Evolutionary conservation across 192 early-diverging fungal species (phyloP).

Genomic region (Entrophospora sp.): DNA sequence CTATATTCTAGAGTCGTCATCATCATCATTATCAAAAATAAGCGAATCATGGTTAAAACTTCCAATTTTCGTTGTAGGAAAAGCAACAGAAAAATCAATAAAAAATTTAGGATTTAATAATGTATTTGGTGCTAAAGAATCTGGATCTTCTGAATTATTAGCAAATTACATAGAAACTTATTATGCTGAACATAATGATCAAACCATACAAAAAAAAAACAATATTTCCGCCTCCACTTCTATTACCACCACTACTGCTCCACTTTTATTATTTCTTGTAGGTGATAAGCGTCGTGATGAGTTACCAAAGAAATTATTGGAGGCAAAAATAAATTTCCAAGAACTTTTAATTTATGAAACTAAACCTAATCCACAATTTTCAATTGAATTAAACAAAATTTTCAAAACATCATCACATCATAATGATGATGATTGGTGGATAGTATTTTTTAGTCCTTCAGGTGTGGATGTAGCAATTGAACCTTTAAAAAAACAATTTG

Average conservation of each 20-base stretch:
- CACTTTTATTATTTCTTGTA: slow-evolving; percentile 35
- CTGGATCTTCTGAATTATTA: slow-evolving; percentile 34
- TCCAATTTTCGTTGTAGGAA: slow-evolving; percentile 38
- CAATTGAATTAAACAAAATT: slow-evolving; percentile 7
- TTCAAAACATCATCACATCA: not conserved
- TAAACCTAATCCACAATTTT: slow-evolving; percentile 8
- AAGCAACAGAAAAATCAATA: slow-evolving; percentile 27
- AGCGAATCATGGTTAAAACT: slow-evolving; percentile 23
- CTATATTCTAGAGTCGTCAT: not conserved
- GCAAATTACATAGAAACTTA: slow-evolving; percentile 24
- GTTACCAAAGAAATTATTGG: slow-evolving; percentile 24
- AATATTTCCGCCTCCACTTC: not conserved
- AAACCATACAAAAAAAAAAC: not conserved
- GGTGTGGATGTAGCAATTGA: slow-evolving; percentile 35
- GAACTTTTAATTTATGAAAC: slow-evolving; percentile 40
- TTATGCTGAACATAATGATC: not conserved
- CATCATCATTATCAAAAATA: not conserved
- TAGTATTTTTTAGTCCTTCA: slow-evolving; percentile 54
- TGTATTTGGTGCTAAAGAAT: slow-evolving; percentile 14
- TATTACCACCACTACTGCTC: not conserved
- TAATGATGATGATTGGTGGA: slow-evolving; percentile 25
- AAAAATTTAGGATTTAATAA: slow-evolving; percentile 8
- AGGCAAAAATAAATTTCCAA: slow-evolving; percentile 20
- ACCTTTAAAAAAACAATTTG: slow-evolving; percentile 6
- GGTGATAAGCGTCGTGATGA: slow-evolving; percentile 44